Percentiles rank a stretch among this genome's conserved stretches.
Evolutionary conservation across 768 basidiomycete genomes (phyloP).

Genomic region (Pleurotus eryngii): DNA sequence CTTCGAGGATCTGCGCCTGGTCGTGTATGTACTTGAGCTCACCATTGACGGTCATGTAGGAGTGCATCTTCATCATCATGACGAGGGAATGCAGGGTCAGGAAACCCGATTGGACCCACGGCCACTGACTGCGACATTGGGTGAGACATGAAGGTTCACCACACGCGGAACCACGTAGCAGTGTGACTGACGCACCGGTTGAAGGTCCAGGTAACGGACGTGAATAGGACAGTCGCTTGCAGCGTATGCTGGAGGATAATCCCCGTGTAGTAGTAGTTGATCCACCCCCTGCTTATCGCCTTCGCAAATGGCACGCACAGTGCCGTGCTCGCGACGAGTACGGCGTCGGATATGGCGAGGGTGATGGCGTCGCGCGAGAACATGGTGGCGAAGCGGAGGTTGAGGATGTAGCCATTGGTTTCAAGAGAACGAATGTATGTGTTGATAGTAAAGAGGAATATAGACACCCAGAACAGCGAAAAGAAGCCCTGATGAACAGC

Average conservation of each 20-base stretch:
- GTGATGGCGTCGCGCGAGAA: conserved; percentile 83
- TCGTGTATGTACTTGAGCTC: conserved; percentile 53
- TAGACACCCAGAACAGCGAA: conserved; percentile 88
- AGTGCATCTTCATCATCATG: conserved; percentile 96
- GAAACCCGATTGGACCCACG: conserved; percentile 95
- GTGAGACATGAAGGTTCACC: not conserved
- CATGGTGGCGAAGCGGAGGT: conserved; percentile 78
- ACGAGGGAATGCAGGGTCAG: conserved; percentile 84
- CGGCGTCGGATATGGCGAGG: conserved; percentile 79
- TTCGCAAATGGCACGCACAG: conserved; percentile 84
- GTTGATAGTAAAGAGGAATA: conserved; percentile 77
- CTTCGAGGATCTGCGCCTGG: conserved; percentile 39
- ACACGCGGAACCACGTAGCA: not conserved
- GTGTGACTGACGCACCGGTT: conserved; percentile 48
- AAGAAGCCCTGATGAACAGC: conserved; percentile 75
- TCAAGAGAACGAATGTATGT: conserved; percentile 79
- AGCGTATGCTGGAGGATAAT: conserved; percentile 74
- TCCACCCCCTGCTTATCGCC: conserved; percentile 73
- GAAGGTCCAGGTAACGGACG: conserved; percentile 87
- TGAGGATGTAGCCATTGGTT: conserved; percentile 72
- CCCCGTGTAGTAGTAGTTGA: conserved; percentile 77
- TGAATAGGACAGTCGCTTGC: conserved; percentile 70
- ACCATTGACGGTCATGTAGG: conserved; percentile 87
- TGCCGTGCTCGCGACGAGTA: conserved; percentile 74
- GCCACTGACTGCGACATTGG: conserved; percentile 70